A percentile compares a stretch with the other conserved stretches of the same genome.
phyloP scores from a whole-genome alignment of 2,329 filamentous ascomycete species.

The Ascochyta koolunga region DNA sequence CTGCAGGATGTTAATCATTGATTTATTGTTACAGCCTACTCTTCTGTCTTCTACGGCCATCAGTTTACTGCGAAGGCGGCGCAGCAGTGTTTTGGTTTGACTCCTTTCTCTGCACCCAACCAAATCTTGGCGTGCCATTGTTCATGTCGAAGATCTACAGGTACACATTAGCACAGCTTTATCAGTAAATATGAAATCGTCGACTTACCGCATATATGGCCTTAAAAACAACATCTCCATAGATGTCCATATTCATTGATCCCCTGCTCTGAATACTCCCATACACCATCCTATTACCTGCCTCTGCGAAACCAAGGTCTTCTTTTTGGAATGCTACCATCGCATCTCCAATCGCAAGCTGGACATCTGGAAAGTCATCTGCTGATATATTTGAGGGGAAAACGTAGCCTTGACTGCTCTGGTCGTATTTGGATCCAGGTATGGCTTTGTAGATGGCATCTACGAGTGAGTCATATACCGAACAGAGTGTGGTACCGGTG shows the following conservation, averaged over 20 bases:
- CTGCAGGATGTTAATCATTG: no score
- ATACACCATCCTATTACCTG: constrained; percentile 28
- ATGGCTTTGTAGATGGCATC: constrained; percentile 66
- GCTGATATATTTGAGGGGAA: constrained; percentile 52
- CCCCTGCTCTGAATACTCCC: constrained; percentile 32
- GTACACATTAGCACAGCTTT: neutral
- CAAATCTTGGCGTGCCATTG: constrained; percentile 26
- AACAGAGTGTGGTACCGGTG: constrained; percentile 70
- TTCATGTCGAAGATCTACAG: constrained; percentile 32
- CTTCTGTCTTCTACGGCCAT: neutral
- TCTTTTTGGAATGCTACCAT: constrained; percentile 32
- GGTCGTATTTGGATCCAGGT: constrained; percentile 56
- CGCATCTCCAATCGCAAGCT: constrained; percentile 28
- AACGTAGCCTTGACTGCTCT: constrained; percentile 59
- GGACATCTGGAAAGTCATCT: constrained; percentile 22
- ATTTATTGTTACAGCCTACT: neutral
- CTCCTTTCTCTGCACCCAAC: constrained; percentile 31
- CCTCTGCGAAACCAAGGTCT: constrained; percentile 33
- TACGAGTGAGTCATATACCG: constrained; percentile 62
- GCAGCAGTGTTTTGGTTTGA: constrained; percentile 22
- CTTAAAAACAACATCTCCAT: constrained; percentile 31
- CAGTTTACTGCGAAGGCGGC: constrained; percentile 20
- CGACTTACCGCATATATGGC: constrained; percentile 31
- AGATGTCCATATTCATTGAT: constrained; percentile 31
- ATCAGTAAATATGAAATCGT: neutral